These are phyloP conservation scores for Nemania abortiva DNA, from an alignment of 2,329 filamentous ascomycete genomes.

Conservation along the genomic window DNA sequence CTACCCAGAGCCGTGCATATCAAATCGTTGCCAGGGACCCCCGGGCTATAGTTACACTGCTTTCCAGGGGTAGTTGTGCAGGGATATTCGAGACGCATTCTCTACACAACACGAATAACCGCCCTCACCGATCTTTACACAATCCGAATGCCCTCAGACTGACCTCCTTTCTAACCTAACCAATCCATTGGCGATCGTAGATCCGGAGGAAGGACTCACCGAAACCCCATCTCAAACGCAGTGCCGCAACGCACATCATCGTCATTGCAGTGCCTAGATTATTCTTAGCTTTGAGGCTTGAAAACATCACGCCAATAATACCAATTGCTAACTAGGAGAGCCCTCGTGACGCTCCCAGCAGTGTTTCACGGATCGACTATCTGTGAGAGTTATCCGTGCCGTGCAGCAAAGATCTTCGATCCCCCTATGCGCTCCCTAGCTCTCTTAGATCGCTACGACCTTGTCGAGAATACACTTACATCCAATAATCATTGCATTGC, in stretches of 20 bases:
- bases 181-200: constrained; percentile 38
- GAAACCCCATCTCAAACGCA: constrained; percentile 27
- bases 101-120: constrained; percentile 53
- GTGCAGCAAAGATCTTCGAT: constrained; percentile 32
- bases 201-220: constrained; percentile 23
- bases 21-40: constrained; percentile 44
- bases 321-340: constrained; percentile 21
- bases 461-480: constrained; percentile 13
- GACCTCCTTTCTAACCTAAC: constrained; percentile 46
- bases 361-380: constrained; percentile 31
- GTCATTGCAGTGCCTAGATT: constrained; percentile 3
- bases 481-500: constrained; percentile 11
- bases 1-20: constrained; percentile 44
- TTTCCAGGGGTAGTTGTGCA: constrained; percentile 40
- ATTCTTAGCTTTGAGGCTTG: constrained; percentile 27
- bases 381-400: constrained; percentile 32
- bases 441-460: constrained; percentile 22
- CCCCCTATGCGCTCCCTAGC: constrained; percentile 16
- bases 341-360: constrained; percentile 28
- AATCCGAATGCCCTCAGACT: constrained; percentile 47
- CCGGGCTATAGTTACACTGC: constrained; percentile 18
- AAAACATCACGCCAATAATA: constrained; percentile 36
- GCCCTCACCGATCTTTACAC: constrained; percentile 50
- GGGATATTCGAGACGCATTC: constrained; percentile 56
- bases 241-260: constrained; percentile 8